These are phyloP conservation scores for Strobilomyces dryophilus DNA, from an alignment of 768 basidiomycete genomes.

Conservation along the genomic window DNA sequence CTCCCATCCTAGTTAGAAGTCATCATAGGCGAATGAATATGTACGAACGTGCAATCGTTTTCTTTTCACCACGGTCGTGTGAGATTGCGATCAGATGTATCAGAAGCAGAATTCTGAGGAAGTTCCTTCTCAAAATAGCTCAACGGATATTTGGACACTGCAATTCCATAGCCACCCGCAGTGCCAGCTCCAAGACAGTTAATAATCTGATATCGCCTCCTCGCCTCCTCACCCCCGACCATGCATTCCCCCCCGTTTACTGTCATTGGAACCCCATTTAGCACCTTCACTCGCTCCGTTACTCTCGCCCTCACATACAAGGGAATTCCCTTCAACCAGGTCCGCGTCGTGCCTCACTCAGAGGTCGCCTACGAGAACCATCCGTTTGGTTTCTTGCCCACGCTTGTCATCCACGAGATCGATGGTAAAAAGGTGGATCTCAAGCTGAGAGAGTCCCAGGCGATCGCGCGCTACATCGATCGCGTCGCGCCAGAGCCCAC, in stretches of 20 bases:
- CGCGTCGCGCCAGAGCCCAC: slow-evolving; percentile 27
- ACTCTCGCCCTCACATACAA: slow-evolving; percentile 30
- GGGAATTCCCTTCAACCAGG: slow-evolving; percentile 23
- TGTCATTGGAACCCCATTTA: slow-evolving; percentile 31
- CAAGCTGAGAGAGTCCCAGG: slow-evolving; percentile 26
- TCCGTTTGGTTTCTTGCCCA: slow-evolving; percentile 31
- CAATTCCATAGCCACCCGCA: background rate
- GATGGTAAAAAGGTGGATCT: slow-evolving; percentile 19
- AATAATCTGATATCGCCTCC: background rate
- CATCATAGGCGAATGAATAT: background rate
- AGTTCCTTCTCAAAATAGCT: background rate
- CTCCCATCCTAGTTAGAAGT: background rate
- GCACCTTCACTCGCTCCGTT: slow-evolving; percentile 31
- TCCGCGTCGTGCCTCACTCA: slow-evolving; percentile 25
- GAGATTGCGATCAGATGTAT: background rate
- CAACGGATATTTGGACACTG: background rate
- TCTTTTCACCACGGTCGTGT: background rate
- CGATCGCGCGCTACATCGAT: slow-evolving; percentile 29
- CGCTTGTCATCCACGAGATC: slow-evolving; percentile 28
- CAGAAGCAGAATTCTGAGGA: background rate
- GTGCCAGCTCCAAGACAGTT: background rate
- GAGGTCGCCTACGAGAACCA: slow-evolving; percentile 26
- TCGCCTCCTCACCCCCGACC: background rate
- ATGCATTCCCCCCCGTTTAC: slow-evolving; percentile 24
- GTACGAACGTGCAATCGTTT: background rate